phyloP scores from a whole-genome alignment of 83 land plant genomes.

The Diphasiastrum complanatum region DNA sequence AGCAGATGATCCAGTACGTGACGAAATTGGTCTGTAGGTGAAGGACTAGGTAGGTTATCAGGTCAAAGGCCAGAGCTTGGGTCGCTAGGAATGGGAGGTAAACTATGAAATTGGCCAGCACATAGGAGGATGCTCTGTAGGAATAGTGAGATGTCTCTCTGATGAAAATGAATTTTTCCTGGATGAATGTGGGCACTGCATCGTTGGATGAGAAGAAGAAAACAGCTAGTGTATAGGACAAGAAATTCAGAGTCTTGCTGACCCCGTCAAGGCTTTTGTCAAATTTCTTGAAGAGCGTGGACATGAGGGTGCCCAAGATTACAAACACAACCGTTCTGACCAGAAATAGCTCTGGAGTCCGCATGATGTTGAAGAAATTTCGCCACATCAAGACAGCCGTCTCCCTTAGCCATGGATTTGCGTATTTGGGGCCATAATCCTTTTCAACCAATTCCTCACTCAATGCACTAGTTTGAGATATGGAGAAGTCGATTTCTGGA shows the following conservation, averaged over 20 bases:
- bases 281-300: constrained; percentile 54
- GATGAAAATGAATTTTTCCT: constrained; percentile 60
- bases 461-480: too few relatives aligned
- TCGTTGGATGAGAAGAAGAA: constrained; percentile 67
- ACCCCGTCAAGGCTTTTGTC: constrained; percentile 35
- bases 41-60: constrained; percentile 38
- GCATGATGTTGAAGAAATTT: too few relatives aligned
- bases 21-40: constrained; percentile 30
- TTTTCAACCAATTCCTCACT: too few relatives aligned
- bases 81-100: constrained; percentile 52
- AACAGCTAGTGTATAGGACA: constrained; percentile 52
- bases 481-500: too few relatives aligned
- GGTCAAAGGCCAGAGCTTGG: constrained; percentile 40
- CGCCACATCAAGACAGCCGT: too few relatives aligned
- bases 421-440: too few relatives aligned
- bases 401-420: too few relatives aligned
- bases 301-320: constrained; percentile 50
- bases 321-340: too few relatives aligned
- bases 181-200: constrained; percentile 61
- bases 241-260: constrained; percentile 42
- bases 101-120: constrained; percentile 39
- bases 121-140: constrained; percentile 55
- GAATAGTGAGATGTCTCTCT: constrained; percentile 62
- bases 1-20: constrained; percentile 41
- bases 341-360: too few relatives aligned